Evolutionary conservation across 2,329 filamentous ascomycete species (phyloP).

Genomic region (Alternaria arbusti): DNA sequence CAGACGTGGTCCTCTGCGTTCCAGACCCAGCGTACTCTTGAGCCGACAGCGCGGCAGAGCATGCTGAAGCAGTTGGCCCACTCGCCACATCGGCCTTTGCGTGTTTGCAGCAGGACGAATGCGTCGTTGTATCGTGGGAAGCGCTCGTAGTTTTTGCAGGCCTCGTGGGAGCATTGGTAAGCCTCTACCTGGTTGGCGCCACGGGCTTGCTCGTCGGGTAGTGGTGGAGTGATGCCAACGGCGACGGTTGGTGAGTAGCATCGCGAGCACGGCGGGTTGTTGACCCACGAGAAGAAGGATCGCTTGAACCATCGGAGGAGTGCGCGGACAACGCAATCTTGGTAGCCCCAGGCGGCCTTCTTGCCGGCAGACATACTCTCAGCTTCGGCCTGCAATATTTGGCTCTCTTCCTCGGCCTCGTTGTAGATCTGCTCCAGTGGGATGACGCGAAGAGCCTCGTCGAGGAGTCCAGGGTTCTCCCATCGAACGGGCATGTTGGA

Average conservation of each 20-base stretch:
- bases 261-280: constrained; percentile 85
- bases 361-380: constrained; percentile 82
- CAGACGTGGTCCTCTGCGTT: constrained; percentile 97
- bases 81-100: constrained; percentile 86
- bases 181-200: constrained; percentile 88
- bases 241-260: constrained; percentile 85
- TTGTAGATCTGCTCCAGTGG: constrained; percentile 90
- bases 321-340: constrained; percentile 92
- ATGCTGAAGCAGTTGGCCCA: constrained; percentile 99
- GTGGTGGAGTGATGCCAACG: constrained; percentile 82
- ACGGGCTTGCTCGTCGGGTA: constrained; percentile 86
- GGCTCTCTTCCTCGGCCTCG: constrained; percentile 91
- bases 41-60: constrained; percentile 91
- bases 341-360: constrained; percentile 92
- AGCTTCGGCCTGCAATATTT: constrained; percentile 85
- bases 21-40: constrained; percentile 96
- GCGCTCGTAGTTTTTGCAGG: constrained; percentile 80
- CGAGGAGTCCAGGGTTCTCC: constrained; percentile 92
- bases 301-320: constrained; percentile 95
- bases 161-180: constrained; percentile 80
- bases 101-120: constrained; percentile 86
- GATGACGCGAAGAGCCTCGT: constrained; percentile 86
- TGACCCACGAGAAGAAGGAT: constrained; percentile 95
- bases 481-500: constrained; percentile 91
- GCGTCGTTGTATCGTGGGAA: constrained; percentile 96